Conservation (phyloP, 768 basidiomycete species). For the Kwoniella sp. region DNA sequence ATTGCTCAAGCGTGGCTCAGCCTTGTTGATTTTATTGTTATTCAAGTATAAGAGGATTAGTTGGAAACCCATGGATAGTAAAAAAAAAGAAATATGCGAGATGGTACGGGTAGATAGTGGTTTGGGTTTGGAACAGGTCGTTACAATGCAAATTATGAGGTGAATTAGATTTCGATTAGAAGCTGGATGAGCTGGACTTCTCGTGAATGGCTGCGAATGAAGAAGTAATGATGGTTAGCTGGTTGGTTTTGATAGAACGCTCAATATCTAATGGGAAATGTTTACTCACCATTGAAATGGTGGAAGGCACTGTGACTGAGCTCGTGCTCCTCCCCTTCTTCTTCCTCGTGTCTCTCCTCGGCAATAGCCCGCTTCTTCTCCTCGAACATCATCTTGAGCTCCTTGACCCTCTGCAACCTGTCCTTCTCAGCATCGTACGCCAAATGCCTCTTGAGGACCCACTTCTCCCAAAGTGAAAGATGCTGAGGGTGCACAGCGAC, state of each 20-base stretch:
- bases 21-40: too few species aligned
- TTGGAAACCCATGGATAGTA: too few species aligned
- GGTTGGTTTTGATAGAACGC: too few species aligned
- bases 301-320: conserved; percentile 31
- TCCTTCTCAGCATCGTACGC: conserved; percentile 57
- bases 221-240: not conserved
- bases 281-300: conserved; percentile 41
- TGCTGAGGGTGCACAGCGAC: conserved; percentile 58
- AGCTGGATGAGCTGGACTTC: not conserved
- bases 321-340: conserved; percentile 52
- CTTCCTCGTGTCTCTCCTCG: conserved; percentile 50
- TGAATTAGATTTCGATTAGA: not conserved
- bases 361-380: conserved; percentile 40
- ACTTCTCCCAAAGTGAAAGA: conserved; percentile 53
- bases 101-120: not conserved
- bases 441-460: conserved; percentile 54
- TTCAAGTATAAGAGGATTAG: not conserved
- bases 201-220: conserved; percentile 9
- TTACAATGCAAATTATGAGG: not conserved
- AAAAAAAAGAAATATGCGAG: too few species aligned
- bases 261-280: too few species aligned
- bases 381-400: conserved; percentile 54
- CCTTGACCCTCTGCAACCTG: conserved; percentile 52
- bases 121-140: not conserved
- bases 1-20: too few species aligned